phyloP scores from a whole-genome alignment of 2,329 filamentous ascomycete genomes.

The Septoria linicola region DNA sequence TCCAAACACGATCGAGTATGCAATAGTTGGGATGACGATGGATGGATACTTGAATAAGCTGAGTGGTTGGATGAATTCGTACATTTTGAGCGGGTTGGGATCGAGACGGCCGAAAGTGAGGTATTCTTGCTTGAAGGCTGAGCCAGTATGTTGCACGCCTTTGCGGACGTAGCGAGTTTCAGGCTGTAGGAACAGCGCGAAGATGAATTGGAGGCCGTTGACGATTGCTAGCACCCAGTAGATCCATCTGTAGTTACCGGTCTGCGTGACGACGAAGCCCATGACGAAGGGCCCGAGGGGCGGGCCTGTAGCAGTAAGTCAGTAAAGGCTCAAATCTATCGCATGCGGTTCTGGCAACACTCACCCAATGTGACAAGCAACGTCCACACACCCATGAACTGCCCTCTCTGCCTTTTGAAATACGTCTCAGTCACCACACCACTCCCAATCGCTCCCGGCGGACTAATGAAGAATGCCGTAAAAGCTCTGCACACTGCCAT shows the following conservation, averaged over 20 bases:
- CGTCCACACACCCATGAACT: slow-evolving; percentile 61
- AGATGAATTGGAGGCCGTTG: slow-evolving; percentile 57
- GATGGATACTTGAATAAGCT: slow-evolving; percentile 48
- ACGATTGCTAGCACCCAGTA: slow-evolving; percentile 59
- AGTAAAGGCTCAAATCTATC: neutral
- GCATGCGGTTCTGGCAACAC: neutral
- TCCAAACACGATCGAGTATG: slow-evolving; percentile 59
- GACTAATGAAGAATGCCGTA: slow-evolving; percentile 57
- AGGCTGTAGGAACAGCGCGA: slow-evolving; percentile 56
- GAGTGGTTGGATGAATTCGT: slow-evolving; percentile 56
- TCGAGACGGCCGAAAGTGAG: slow-evolving; percentile 53
- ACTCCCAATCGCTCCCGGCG: slow-evolving; percentile 55
- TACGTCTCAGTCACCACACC: slow-evolving; percentile 59
- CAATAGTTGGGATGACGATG: slow-evolving; percentile 52
- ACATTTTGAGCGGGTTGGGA: slow-evolving; percentile 48
- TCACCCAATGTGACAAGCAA: slow-evolving; percentile 50
- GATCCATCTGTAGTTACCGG: slow-evolving; percentile 57
- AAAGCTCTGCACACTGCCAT: slow-evolving; percentile 56
- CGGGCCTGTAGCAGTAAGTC: slow-evolving; percentile 29
- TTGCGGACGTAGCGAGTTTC: slow-evolving; percentile 56
- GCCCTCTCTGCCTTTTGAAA: slow-evolving; percentile 55
- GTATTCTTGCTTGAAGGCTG: slow-evolving; percentile 49
- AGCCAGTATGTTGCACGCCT: slow-evolving; percentile 37
- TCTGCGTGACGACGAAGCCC: slow-evolving; percentile 51
- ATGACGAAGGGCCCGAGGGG: slow-evolving; percentile 43